phyloP scores from a whole-genome alignment of 1,284 basidiomycete genomes.

The Ustilago crameri region DNA sequence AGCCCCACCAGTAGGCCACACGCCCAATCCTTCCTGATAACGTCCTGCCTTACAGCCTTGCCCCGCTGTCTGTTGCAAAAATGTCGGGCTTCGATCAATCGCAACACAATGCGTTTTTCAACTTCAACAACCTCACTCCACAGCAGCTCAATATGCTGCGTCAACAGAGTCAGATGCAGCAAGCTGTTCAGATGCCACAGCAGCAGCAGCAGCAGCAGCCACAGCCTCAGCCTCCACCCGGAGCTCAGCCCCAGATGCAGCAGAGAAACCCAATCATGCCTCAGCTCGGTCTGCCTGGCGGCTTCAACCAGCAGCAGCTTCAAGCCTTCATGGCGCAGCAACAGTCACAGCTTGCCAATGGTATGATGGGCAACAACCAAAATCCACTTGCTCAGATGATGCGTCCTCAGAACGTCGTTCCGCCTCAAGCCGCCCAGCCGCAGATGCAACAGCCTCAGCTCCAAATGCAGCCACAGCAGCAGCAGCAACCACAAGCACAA shows the following conservation, averaged over 20 bases:
- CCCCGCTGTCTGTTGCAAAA: conserved; percentile 1
- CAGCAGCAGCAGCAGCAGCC: conserved; percentile 37
- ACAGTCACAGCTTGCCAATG: conserved; percentile 38
- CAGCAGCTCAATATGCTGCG: conserved; percentile 50
- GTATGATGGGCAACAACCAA: conserved; percentile 35
- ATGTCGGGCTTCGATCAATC: conserved; percentile 52
- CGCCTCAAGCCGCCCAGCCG: conserved; percentile 32
- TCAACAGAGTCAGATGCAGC: conserved; percentile 48
- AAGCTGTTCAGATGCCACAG: conserved; percentile 30
- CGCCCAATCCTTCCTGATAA: background rate
- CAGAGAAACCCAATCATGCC: conserved; percentile 49
- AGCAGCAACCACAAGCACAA: too few species aligned
- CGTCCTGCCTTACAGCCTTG: background rate
- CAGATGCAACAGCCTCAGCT: conserved; percentile 28
- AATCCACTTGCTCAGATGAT: conserved; percentile 42
- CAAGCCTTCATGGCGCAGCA: conserved; percentile 47
- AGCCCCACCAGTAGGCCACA: background rate
- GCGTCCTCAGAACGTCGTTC: conserved; percentile 32
- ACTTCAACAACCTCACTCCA: conserved; percentile 50
- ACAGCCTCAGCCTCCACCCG: conserved; percentile 30
- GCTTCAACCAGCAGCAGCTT: conserved; percentile 52
- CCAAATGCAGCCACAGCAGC: conserved; percentile 23
- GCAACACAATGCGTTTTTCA: conserved; percentile 46
- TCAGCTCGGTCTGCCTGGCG: conserved; percentile 39
- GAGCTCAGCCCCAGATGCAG: conserved; percentile 40